A percentile compares a stretch with the other conserved stretches of the same genome.
Evolutionary conservation across 2,329 filamentous ascomycete genomes (phyloP).

Genomic region (Graphilbum ipis-grandicollis): DNA sequence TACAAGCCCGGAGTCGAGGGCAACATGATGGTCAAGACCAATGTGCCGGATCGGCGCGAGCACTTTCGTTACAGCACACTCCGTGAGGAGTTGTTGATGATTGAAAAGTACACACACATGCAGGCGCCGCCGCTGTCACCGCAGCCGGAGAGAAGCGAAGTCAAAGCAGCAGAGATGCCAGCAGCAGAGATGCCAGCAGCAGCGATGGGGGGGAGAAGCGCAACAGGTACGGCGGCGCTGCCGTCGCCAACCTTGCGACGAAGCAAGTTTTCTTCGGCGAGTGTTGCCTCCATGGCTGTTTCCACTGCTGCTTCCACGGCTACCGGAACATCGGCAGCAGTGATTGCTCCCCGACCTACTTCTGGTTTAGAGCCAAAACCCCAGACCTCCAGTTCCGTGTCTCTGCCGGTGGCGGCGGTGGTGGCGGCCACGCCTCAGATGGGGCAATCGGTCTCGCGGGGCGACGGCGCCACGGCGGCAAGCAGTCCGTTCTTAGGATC

Average conservation of each 20-base stretch:
- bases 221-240: too few relatives aligned
- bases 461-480: not conserved
- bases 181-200: not conserved
- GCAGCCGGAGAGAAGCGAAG: not conserved
- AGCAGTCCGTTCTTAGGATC: conserved; percentile 7
- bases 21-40: conserved; percentile 89
- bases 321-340: too few relatives aligned
- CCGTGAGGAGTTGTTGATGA: conserved; percentile 61
- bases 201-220: too few relatives aligned
- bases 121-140: not conserved
- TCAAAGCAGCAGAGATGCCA: not conserved
- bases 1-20: conserved; percentile 63
- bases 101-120: conserved; percentile 23
- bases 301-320: not conserved
- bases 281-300: too few relatives aligned
- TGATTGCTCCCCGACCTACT: too few relatives aligned
- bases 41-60: conserved; percentile 83
- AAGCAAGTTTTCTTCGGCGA: too few relatives aligned
- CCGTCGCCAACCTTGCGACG: too few relatives aligned
- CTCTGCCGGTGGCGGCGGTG: not conserved
- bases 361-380: not conserved
- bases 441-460: not conserved
- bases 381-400: not conserved
- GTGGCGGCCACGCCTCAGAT: not conserved
- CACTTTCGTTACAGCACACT: conserved; percentile 80